phyloP scores from a whole-genome alignment of 768 basidiomycete genomes.

The Strobilomyces echinocephalus region DNA sequence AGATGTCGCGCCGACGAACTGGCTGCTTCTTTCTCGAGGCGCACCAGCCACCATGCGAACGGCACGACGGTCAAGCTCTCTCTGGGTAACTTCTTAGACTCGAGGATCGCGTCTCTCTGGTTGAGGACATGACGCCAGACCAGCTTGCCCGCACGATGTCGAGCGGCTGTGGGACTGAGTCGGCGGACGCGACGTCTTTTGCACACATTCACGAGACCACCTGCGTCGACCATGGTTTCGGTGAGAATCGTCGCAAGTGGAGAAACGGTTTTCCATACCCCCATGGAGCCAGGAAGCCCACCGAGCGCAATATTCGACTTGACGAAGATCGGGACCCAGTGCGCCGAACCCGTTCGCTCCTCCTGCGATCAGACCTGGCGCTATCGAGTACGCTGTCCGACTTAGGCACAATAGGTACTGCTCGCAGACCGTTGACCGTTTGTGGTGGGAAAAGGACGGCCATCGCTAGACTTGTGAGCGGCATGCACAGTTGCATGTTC shows the following conservation, averaged over 20 bases:
- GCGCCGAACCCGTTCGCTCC: too few relatives aligned
- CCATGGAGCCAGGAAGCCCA: too few relatives aligned
- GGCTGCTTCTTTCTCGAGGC: not conserved
- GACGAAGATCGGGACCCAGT: too few relatives aligned
- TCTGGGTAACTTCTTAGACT: not conserved
- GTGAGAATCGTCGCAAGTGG: too few relatives aligned
- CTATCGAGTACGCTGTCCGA: slow-evolving; percentile 19
- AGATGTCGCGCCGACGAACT: not conserved
- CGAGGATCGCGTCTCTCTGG: not conserved
- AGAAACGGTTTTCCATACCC: too few relatives aligned
- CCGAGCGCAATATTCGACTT: too few relatives aligned
- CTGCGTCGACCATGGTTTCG: too few relatives aligned
- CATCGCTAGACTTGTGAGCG: slow-evolving; percentile 26
- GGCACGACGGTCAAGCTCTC: not conserved
- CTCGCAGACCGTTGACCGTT: not conserved
- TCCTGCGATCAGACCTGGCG: too few relatives aligned
- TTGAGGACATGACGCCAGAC: not conserved
- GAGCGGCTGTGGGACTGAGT: not conserved
- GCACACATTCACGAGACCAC: not conserved
- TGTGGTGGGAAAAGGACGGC: slow-evolving; percentile 33
- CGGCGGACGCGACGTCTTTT: not conserved
- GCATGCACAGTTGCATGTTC: slow-evolving; percentile 26
- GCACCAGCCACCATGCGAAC: not conserved
- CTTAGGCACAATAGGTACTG: slow-evolving; percentile 13
- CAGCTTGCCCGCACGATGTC: not conserved